Evolutionary conservation across 495 filamentous ascomycete genomes (phyloP), one percentile per base, ranked within the genome.

Genomic region (Extremus antarcticus): DNA sequence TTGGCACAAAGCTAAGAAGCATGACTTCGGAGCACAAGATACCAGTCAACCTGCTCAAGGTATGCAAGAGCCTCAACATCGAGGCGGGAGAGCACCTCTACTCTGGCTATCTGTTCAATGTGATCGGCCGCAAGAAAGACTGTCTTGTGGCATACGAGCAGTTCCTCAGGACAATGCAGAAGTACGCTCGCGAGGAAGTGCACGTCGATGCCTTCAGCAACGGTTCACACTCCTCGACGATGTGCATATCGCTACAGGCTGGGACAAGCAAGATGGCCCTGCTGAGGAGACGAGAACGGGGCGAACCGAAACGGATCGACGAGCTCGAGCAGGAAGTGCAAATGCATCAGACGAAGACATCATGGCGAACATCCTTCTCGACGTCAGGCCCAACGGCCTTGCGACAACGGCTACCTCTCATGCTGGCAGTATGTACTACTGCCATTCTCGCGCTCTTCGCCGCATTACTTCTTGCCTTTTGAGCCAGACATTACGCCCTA

Each of bases 191-290:
- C 17, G 13, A 48, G 16, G 50, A 54, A 35, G 49, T 63, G 16
- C 41, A 45, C 17, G 43, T 63, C 19, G 23, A 60, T 39, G 57
- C 61, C 1, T 63, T 63, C 52, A 60, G 51, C 45, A 63, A 63
- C 49, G 61, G 61, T 32, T n/a, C 51, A 15, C 61, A 60, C 32
- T 60, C 57, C 7, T 25, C 38, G 4, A 63, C 57, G 16, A 63
- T 63, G 53, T 60, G 61, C 43, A 53, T 63, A 7, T 60, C 57
- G 23, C 3, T 63, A 16, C 57, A 60, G 15, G 53, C 50, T 19
- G 61, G 61, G 1, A 23, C 52, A 15, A 49, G 21, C 20, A 59
- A 54, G 21, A 51, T 49, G 52, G 56, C 16, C 3, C n/a, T 54
- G 3, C 29, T 63, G 10, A 20, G 50, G 8, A 51, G 53, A 11